Conservation (phyloP, 768 basidiomycete species). For the Tephrocybe sp. region DNA sequence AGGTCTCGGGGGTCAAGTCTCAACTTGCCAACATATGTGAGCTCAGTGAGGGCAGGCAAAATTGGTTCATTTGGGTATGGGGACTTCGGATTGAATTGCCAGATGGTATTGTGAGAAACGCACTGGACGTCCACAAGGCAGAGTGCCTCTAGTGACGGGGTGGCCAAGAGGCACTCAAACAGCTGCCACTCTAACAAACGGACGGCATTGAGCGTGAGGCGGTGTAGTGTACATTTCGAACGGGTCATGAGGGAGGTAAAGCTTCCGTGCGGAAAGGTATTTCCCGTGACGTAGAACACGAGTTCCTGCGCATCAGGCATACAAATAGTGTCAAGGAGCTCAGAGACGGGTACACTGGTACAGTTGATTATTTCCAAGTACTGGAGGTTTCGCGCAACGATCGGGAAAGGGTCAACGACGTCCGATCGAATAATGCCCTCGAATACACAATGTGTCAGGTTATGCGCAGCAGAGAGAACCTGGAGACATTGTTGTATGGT, state of each 20-base stretch:
- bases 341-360: constrained; percentile 17
- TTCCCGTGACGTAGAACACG: constrained; percentile 18
- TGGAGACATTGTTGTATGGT: constrained; percentile 19
- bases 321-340: constrained; percentile 19
- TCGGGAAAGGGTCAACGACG: constrained; percentile 17
- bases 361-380: constrained; percentile 17
- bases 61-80: too few species aligned
- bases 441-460: constrained; percentile 17
- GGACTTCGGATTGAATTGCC: constrained; percentile 17
- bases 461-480: constrained; percentile 12
- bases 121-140: constrained; percentile 15
- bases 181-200: constrained; percentile 18
- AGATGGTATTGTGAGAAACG: constrained; percentile 15
- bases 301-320: constrained; percentile 14
- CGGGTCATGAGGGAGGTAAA: constrained; percentile 19
- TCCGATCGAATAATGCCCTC: constrained; percentile 20
- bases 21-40: too few species aligned
- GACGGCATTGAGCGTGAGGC: constrained; percentile 17
- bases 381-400: constrained; percentile 14
- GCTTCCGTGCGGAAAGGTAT: constrained; percentile 20
- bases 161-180: constrained; percentile 16
- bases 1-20: too few species aligned
- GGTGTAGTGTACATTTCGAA: constrained; percentile 13
- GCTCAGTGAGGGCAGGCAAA: too few species aligned
- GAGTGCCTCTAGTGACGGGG: constrained; percentile 13